phyloP scores from a whole-genome alignment of 352 stramenopile species.

The Phytophthora aleatoria region DNA sequence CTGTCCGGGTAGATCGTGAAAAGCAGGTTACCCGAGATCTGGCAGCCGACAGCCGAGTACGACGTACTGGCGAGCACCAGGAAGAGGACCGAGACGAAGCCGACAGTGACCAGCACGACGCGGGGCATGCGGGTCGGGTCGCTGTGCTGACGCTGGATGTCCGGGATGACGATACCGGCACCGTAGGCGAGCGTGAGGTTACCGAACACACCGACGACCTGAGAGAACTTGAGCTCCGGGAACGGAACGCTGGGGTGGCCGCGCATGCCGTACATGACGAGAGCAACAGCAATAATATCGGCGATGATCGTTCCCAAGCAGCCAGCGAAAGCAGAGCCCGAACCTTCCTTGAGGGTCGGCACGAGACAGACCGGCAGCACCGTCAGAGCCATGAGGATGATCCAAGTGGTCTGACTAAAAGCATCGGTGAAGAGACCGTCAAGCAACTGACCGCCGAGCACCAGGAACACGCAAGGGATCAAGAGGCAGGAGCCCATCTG shows the following conservation, averaged over 20 bases:
- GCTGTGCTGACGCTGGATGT: conserved; percentile 65
- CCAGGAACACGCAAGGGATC: conserved; percentile 61
- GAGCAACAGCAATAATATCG: conserved; percentile 51
- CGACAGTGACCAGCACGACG: conserved; percentile 58
- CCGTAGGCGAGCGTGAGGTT: conserved; percentile 72
- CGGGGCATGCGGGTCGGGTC: conserved; percentile 66
- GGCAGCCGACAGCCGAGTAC: conserved; percentile 64
- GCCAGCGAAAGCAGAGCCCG: conserved; percentile 56
- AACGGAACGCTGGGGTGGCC: conserved; percentile 50
- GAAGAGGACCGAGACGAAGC: conserved; percentile 59
- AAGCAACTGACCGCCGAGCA: conserved; percentile 59
- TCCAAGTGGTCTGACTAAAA: conserved; percentile 59
- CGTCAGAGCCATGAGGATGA: conserved; percentile 63
- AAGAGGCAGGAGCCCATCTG: conserved; percentile 64
- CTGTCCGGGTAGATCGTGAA: conserved; percentile 65
- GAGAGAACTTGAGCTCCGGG: conserved; percentile 53
- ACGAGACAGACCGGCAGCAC: conserved; percentile 57
- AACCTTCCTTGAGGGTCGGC: conserved; percentile 70
- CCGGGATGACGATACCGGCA: conserved; percentile 66
- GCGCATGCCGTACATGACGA: conserved; percentile 60
- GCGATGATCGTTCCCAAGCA: conserved; percentile 65
- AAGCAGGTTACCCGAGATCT: conserved; percentile 71
- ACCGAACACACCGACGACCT: conserved; percentile 60
- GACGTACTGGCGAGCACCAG: conserved; percentile 45
- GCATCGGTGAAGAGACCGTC: conserved; percentile 53